Conservation (phyloP, 352 stramenopile genomes). For the Saprolegnia diclina region DNA sequence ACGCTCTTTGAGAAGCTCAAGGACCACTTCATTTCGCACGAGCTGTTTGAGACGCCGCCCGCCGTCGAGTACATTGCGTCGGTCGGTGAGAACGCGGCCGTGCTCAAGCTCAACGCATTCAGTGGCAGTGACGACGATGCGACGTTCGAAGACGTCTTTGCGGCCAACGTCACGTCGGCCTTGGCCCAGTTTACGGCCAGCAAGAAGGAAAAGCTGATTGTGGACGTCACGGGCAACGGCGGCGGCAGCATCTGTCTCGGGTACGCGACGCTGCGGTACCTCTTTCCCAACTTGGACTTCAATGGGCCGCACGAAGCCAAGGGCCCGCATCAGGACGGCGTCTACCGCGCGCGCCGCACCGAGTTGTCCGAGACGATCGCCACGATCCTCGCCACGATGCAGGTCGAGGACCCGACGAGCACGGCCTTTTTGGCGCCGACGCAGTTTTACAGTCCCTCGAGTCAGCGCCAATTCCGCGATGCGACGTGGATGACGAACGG, state of each 20-base stretch:
- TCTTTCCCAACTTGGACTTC: constrained; percentile 15
- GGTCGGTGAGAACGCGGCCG: neutral
- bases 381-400: neutral
- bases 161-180: constrained; percentile 10
- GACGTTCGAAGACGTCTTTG: neutral
- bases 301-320: constrained; percentile 3
- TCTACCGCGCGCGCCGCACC: constrained; percentile 9
- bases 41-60: constrained; percentile 7
- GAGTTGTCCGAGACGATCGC: neutral
- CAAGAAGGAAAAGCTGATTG: constrained; percentile 17
- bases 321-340: constrained; percentile 6
- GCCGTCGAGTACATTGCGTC: constrained; percentile 1
- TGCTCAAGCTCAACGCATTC: constrained; percentile 24
- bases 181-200: neutral
- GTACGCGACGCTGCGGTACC: constrained; percentile 22
- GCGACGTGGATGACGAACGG: constrained; percentile 9
- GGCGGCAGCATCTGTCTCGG: constrained; percentile 22
- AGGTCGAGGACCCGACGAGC: neutral
- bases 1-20: constrained; percentile 11
- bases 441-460: constrained; percentile 5
- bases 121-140: neutral
- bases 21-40: constrained; percentile 21
- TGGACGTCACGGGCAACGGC: constrained; percentile 25
- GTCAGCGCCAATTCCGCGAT: constrained; percentile 17
- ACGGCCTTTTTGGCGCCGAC: neutral